Evolutionary conservation across 495 filamentous ascomycete species (phyloP).

Genomic region (Thermochaetoides thermophila): DNA sequence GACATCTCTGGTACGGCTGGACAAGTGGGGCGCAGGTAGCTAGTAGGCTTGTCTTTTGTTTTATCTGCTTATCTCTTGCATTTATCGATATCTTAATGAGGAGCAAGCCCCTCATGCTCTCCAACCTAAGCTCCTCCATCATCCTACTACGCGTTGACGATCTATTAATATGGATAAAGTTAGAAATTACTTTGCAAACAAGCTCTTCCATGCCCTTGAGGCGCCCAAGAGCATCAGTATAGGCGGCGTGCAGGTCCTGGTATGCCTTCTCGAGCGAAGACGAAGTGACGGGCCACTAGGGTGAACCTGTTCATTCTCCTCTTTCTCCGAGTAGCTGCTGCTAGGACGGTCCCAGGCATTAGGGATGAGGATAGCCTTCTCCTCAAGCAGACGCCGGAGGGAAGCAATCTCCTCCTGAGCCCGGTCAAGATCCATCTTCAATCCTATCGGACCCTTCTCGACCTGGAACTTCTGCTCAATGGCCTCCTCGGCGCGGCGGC

Average conservation of each 20-base stretch:
- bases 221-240: constrained; percentile 35
- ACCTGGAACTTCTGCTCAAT: constrained; percentile 94
- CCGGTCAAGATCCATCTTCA: constrained; percentile 96
- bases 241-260: constrained; percentile 54
- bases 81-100: no score
- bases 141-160: no score
- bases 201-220: constrained; percentile 41
- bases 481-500: constrained; percentile 83
- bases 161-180: no score
- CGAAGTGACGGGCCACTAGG: constrained; percentile 36
- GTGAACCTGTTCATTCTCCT: background rate
- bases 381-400: constrained; percentile 65
- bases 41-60: no score
- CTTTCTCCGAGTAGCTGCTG: constrained; percentile 14
- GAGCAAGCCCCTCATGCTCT: no score
- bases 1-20: no score
- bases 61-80: no score
- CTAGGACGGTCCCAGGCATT: constrained; percentile 36
- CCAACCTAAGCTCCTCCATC: no score
- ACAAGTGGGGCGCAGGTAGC: no score
- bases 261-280: constrained; percentile 67
- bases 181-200: no score
- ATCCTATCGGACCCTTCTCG: constrained; percentile 77
- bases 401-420: constrained; percentile 83
- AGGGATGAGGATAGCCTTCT: constrained; percentile 69